Base-by-base conservation (phyloP, 345 rosid genomes). In the Clausena lansium region DNA sequence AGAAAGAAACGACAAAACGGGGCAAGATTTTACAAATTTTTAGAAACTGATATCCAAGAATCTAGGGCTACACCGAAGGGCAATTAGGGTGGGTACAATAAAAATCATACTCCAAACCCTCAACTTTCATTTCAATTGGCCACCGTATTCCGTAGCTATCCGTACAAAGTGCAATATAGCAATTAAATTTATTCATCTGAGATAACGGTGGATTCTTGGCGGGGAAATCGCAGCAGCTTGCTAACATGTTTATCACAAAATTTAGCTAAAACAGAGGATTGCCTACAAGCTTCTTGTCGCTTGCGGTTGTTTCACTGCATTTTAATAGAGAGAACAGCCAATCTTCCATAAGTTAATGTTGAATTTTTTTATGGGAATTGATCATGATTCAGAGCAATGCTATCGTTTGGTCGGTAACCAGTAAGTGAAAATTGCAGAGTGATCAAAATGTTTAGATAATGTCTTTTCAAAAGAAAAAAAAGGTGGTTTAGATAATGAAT, bases 301-400 rank as follows among this genome's bases (percentile, higher is more conserved):
- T 41, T 47, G 27, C 1, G 24, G 72, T 5, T 47, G 50, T 27
- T 50, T 50, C 0, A 15, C 61, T 9, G 3, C 15, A 19, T 30
- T 70, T 52, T 52, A 30, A 57, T 64, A 24, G 35, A 72, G 45
- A 32, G 35, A 35, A 39, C 67, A 38, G 60, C 75, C 55, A 61
- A 83, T 76, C 77, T 81, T 78, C 71, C 8, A 38, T 35, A 79
- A 75, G 58, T 64, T 73, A 58, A 39, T 76, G 73, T 76, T 69
- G 14, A 14, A 76, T 14, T 36, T 14, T 47, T 5, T 20, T 13
- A n/a, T 33, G 17, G 20, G 14, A 4, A n/a, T 6, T 14, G 58
- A 28, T 47, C 64, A 50, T 19, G 7, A 9, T 70, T 63, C 67
- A 45, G 25, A 2, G 24, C 24, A 45, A 27, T 45, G 17, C 50